A percentile compares a stretch with the other conserved stretches of the same genome.
phyloP scores from a whole-genome alignment of 805 yeast genomes.

The Ogataea paraovalis region DNA sequence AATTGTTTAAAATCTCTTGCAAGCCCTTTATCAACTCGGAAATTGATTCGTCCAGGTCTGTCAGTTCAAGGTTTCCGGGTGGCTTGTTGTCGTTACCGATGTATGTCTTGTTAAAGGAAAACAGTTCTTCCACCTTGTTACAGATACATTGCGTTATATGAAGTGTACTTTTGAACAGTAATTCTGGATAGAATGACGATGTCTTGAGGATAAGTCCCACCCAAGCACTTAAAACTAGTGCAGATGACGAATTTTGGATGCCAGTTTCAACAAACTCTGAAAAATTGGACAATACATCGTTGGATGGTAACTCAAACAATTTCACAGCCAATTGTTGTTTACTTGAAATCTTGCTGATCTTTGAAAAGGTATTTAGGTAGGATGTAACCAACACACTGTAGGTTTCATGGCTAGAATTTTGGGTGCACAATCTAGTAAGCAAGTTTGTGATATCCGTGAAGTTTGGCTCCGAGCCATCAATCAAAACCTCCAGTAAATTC shows the following conservation, averaged over 20 bases:
- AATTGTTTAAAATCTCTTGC: constrained; percentile 57
- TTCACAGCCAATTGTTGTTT: constrained; percentile 11
- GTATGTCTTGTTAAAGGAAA: constrained; percentile 12
- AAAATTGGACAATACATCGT: constrained; percentile 14
- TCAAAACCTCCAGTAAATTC: constrained; percentile 39
- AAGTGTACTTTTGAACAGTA: constrained; percentile 20
- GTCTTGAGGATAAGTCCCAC: constrained; percentile 20
- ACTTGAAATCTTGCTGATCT: constrained; percentile 24
- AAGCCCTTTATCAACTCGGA: constrained; percentile 50
- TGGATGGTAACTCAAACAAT: constrained; percentile 16
- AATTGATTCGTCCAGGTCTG: constrained; percentile 36
- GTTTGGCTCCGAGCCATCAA: constrained; percentile 56
- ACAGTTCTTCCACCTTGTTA: constrained; percentile 23
- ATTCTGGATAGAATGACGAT: constrained; percentile 24
- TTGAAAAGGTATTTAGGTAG: constrained; percentile 21
- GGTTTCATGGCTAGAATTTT: constrained; percentile 5
- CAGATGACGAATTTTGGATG: constrained; percentile 15
- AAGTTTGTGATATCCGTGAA: constrained; percentile 34
- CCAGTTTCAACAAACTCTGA: constrained; percentile 26
- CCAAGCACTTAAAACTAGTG: constrained; percentile 28
- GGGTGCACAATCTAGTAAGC: constrained; percentile 14
- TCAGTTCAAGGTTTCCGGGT: constrained; percentile 10
- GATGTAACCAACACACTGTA: constrained; percentile 16
- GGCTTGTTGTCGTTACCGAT: constrained; percentile 8
- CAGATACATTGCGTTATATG: constrained; percentile 27